Evolutionary conservation across 495 filamentous ascomycete genomes (phyloP).

Genomic region (Podospora australis): DNA sequence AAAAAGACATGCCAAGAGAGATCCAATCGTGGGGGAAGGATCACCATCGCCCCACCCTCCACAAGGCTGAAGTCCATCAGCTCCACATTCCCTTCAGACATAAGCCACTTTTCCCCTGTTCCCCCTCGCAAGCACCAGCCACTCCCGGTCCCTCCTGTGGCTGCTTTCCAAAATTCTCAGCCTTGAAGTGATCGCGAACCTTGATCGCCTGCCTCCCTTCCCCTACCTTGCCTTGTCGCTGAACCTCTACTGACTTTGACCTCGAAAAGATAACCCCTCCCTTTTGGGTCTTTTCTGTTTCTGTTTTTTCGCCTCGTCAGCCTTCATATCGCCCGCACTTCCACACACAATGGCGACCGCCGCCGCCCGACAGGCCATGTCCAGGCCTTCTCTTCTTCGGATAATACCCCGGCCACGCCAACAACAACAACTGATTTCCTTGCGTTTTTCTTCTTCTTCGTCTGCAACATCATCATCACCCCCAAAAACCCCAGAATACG

Average conservation of each 20-base stretch:
- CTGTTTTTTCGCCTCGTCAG: constrained; percentile 3
- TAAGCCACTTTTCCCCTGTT: too few species aligned
- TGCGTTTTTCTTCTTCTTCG: too few species aligned
- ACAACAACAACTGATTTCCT: constrained; percentile 8
- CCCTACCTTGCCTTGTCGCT: too few species aligned
- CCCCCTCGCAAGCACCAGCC: too few species aligned
- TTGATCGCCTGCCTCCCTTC: too few species aligned
- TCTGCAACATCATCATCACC: not conserved
- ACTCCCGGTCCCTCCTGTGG: too few species aligned
- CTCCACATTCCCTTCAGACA: too few species aligned
- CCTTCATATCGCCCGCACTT: not conserved
- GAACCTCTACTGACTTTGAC: too few species aligned
- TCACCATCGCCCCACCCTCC: not conserved
- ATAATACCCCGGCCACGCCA: constrained; percentile 5
- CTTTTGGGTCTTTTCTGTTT: too few species aligned
- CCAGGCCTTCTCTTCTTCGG: constrained; percentile 15
- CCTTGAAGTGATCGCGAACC: too few species aligned
- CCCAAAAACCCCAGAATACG: not conserved
- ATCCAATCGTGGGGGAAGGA: not conserved
- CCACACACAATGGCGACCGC: constrained; percentile 21
- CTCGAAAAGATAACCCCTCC: too few species aligned
- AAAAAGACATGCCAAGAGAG: not conserved
- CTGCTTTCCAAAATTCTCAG: too few species aligned
- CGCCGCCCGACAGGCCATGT: constrained; percentile 20
- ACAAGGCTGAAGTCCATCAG: constrained; percentile 4